Percentiles rank a stretch among this genome's conserved stretches.
Evolutionary conservation across 179 eudicot species (phyloP).

Genomic region (Actinidia polygama): DNA sequence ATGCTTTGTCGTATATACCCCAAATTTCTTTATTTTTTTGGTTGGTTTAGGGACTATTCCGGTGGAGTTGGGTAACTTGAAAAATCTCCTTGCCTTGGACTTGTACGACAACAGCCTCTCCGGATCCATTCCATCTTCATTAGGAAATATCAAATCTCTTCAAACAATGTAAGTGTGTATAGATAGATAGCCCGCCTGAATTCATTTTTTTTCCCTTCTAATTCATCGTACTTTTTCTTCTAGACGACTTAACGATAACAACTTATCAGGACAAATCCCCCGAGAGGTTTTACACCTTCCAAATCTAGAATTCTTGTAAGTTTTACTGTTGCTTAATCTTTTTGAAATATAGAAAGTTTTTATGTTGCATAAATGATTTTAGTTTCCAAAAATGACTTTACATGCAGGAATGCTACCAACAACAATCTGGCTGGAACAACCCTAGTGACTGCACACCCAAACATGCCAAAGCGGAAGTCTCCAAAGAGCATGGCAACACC

Average conservation of each 20-base stretch:
- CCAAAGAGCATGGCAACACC: background rate
- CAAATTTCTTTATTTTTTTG: no score
- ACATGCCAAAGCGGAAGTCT: background rate
- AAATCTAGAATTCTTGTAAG: background rate
- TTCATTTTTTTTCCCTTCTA: background rate
- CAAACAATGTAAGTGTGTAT: constrained; percentile 59
- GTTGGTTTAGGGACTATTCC: constrained; percentile 89
- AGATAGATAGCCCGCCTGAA: background rate
- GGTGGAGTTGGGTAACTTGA: constrained; percentile 76
- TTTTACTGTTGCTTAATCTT: background rate
- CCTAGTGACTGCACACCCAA: no score
- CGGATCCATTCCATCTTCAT: constrained; percentile 72
- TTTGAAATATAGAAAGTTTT: background rate
- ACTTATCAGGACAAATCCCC: background rate
- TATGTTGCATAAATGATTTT: background rate
- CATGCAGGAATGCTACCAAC: background rate
- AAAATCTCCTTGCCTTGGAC: constrained; percentile 85
- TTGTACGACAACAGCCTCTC: constrained; percentile 84
- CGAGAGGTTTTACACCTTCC: background rate
- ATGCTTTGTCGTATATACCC: no score
- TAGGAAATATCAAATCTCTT: constrained; percentile 76
- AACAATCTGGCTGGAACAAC: background rate
- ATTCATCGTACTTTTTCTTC: background rate
- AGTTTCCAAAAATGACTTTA: background rate
- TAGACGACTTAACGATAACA: background rate